These are phyloP conservation scores for Nepenthes gracilis DNA, from an alignment of 148 eudicot genomes.

Conservation along the genomic window DNA sequence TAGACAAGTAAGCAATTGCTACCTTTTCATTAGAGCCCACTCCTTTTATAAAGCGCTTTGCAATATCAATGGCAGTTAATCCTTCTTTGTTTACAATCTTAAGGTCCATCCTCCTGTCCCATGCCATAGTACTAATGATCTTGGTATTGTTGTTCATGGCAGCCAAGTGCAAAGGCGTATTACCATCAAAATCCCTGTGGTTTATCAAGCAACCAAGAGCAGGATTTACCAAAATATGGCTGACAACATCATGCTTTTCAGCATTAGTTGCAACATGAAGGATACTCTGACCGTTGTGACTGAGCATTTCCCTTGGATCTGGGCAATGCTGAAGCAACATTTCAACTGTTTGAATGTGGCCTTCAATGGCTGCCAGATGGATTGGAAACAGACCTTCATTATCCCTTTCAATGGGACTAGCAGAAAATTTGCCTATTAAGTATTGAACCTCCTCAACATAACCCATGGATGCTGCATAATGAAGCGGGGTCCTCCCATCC, in stretches of 20 bases:
- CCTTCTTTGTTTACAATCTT: too few species aligned
- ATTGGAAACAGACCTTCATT: conserved; percentile 2
- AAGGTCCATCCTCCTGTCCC: conserved; percentile 8
- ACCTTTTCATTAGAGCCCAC: too few species aligned
- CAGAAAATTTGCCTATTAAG: conserved; percentile 10
- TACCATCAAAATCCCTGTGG: conserved; percentile 20
- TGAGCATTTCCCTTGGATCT: conserved; percentile 18
- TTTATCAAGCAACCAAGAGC: conserved; percentile 13
- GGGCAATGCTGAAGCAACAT: conserved; percentile 13
- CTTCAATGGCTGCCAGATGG: conserved; percentile 9
- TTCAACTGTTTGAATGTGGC: conserved; percentile 6
- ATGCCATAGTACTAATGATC: conserved; percentile 7
- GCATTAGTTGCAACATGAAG: conserved; percentile 17
- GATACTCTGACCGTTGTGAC: conserved; percentile 11
- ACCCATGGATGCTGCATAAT: conserved; percentile 9
- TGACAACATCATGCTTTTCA: conserved; percentile 10
- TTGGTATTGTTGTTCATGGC: conserved; percentile 11
- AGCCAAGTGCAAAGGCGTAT: conserved; percentile 24
- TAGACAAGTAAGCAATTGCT: too few species aligned
- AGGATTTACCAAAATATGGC: conserved; percentile 8
- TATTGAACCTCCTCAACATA: conserved; percentile 7
- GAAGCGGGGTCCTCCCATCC: conserved; percentile 8
- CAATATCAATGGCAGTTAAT: too few species aligned
- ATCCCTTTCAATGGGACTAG: not conserved
- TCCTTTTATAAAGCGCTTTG: too few species aligned